phyloP scores from a whole-genome alignment of 345 rosid genomes.

The Eucalyptus decipiens region DNA sequence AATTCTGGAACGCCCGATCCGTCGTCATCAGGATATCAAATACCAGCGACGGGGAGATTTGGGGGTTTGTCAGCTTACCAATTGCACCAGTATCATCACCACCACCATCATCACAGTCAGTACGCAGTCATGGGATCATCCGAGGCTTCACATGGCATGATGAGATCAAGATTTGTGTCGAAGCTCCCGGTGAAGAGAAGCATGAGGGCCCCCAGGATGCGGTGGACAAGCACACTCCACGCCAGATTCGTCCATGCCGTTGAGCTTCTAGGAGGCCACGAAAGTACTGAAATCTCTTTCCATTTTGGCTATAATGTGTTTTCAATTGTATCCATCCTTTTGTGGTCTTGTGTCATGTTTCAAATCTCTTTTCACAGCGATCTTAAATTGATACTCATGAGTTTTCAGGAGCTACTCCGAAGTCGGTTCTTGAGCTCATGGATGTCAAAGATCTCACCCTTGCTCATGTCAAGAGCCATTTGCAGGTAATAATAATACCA shows the following conservation, averaged over 20 bases:
- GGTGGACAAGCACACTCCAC: constrained; percentile 90
- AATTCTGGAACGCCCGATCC: background rate
- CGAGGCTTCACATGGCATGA: constrained; percentile 22
- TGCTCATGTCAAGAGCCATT: constrained; percentile 89
- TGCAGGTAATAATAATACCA: constrained; percentile 40
- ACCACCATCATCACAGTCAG: constrained; percentile 14
- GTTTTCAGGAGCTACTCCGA: constrained; percentile 77
- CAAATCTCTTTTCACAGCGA: background rate
- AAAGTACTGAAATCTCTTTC: constrained; percentile 29
- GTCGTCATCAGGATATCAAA: background rate
- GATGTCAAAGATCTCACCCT: constrained; percentile 86
- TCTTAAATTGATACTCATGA: background rate
- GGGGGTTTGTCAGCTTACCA: background rate
- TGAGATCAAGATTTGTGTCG: constrained; percentile 67
- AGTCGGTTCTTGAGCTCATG: constrained; percentile 88
- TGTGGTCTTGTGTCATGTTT: background rate
- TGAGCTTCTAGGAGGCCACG: constrained; percentile 93
- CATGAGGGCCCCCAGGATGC: constrained; percentile 90
- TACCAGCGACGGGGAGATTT: background rate
- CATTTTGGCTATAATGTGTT: background rate
- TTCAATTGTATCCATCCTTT: background rate
- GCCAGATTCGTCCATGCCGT: constrained; percentile 82
- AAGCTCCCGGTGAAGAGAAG: constrained; percentile 58
- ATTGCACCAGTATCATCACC: background rate
- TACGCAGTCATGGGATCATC: constrained; percentile 3